Base-by-base conservation (phyloP, 2,329 filamentous ascomycete species). In the Epicoccum nigrum region DNA sequence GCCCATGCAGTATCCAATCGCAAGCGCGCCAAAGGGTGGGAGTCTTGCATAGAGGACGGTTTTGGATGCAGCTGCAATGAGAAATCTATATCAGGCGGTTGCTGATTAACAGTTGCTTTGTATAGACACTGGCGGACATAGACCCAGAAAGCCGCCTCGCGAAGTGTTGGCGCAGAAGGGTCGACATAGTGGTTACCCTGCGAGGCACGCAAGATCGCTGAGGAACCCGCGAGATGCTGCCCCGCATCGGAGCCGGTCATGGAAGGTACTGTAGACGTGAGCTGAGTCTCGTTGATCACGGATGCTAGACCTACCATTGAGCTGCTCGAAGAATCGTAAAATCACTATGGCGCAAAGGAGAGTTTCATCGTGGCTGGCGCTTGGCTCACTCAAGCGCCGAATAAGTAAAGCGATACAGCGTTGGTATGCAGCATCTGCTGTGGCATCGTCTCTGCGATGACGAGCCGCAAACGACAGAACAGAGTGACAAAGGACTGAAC, bases 61-160 rank as follows among this genome's bases (percentile, higher is more conserved):
- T 46, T 48, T 8, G 67, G 67, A 30, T 64, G 57, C 12, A 71
- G 38, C 35, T 59, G 54, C 12, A 71, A 43, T 4, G 58, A 62
- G 16, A 69, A 65, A 37, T 70, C 67, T 23, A 71, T 51, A 19
- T 70, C 62, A 4, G 59, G 68, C 4, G 65, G 58, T 33, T 67
- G 64, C 47, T 71, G 67, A 27, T 70, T 66, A 23, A 70, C 64
- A 6, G 65, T 69, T 9, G 67, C 63, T 25, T 59, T 71, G 40
- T 69, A 70, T 7, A 71, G 58, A 37, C 65, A 70, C 43, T 71
- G 68, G 11, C 66, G 62, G 19, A 71, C 66, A 35, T 70, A 69
- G 7, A 71, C 63, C 67, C 65, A 69, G 34, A 70, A 71, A 7
- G 67, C 63, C 37, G 68, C 67, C 31, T 71, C 64, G 23, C 67